Evolutionary conservation across 306 rosid species (phyloP).

Genomic region (Neltuma alba): DNA sequence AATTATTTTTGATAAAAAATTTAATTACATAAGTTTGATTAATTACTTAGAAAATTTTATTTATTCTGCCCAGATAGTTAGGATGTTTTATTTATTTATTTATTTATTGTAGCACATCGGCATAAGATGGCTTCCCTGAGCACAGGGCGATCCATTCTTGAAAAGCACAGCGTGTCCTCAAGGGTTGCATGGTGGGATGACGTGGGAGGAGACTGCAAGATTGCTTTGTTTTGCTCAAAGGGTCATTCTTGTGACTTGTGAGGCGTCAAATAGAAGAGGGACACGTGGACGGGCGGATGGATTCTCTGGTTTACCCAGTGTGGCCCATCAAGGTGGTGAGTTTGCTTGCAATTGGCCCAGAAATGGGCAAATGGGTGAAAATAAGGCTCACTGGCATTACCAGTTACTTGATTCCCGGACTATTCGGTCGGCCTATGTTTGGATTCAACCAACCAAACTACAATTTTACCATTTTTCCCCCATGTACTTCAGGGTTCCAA

Average conservation of each 20-base stretch:
- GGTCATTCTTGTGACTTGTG: too few relatives aligned
- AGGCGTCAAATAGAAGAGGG: background rate
- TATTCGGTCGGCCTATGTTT: background rate
- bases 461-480: background rate
- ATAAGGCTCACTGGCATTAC: background rate
- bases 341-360: background rate
- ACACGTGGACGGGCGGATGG: background rate
- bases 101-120: too few relatives aligned
- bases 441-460: background rate
- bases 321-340: too few relatives aligned
- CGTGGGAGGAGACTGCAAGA: too few relatives aligned
- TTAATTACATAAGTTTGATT: too few relatives aligned
- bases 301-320: background rate
- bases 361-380: background rate
- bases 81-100: too few relatives aligned
- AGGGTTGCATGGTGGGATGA: background rate
- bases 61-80: too few relatives aligned
- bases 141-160: background rate
- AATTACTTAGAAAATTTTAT: too few relatives aligned
- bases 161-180: background rate
- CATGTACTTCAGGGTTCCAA: too few relatives aligned
- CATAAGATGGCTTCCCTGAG: background rate
- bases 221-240: background rate
- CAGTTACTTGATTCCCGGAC: background rate
- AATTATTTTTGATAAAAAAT: too few relatives aligned